Base-by-base conservation (phyloP, 2,329 filamentous ascomycete genomes). In the Colletotrichum higginsianum region DNA sequence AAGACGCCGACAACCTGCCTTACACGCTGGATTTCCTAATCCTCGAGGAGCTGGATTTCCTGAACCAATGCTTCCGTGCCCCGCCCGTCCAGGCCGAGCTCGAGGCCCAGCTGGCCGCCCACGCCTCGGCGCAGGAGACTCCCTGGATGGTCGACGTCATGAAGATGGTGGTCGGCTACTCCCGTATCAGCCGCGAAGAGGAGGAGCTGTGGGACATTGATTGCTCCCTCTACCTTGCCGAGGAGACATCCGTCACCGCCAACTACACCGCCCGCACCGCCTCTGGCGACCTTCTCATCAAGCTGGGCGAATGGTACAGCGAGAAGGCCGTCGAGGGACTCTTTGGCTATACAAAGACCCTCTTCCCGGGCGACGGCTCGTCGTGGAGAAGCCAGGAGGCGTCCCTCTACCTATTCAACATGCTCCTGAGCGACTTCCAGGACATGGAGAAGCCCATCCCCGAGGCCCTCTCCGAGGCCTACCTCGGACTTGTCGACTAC, bases 141-240 rank as follows among this genome's bases (percentile, higher is more conserved):
- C 90, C 91, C 9, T 98, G 96, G 96, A 88, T 98, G 75, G 88
- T 93, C 44, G 93, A 98, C 77, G 91, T 98, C 23, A 93, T 98
- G 90, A 93, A 93, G 79, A 88, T 98, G 75, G 90, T 95, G 12
- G 91, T 95, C 23, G 90, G 91, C 1, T 98, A 97, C 82, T 92
- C 95, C 15, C 94, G 96, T 75, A 97, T 99, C 76, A 95, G 93
- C 2, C 91, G 90, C 38, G 96, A 99, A 80, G 96, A 98, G 79
- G 94, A 98, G 82, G 94, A 94, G 9, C 84, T 99, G 12, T 99
- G 96, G 96, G 94, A 98, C 76, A 94, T 98, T 74, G 96, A 99
- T 81, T 93, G 97, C 75, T 98, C 97, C 70, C 89, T 99, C 2
- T 99, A 97, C 82, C 87, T 99, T 57, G 96, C 95, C 0, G 96